These are phyloP conservation scores for Daldinia decipiens DNA, from an alignment of 495 filamentous ascomycete species.

Conservation along the genomic window DNA sequence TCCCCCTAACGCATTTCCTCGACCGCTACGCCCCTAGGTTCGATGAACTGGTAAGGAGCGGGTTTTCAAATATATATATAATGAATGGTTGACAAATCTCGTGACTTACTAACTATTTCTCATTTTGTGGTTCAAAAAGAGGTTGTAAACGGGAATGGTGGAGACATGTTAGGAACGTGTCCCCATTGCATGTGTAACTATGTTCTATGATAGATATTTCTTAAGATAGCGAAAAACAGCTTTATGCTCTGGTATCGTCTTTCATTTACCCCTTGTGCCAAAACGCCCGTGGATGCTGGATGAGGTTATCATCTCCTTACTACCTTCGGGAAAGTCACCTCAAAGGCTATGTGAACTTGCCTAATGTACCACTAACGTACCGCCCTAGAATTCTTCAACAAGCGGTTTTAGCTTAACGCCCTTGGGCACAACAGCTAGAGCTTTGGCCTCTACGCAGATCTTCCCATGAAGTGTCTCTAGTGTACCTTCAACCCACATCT, in stretches of 20 bases:
- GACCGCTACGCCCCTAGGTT: neutral
- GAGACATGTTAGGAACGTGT: neutral
- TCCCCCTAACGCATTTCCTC: neutral
- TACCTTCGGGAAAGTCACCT: neutral
- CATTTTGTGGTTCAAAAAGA: neutral
- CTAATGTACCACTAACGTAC: neutral
- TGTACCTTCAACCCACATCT: constrained; percentile 67
- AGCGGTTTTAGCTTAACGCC: constrained; percentile 57
- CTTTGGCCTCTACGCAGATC: constrained; percentile 66
- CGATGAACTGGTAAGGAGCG: neutral
- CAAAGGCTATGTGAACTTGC: neutral
- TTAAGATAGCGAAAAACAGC: neutral
- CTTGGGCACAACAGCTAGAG: constrained; percentile 72
- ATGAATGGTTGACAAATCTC: neutral
- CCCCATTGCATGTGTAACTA: neutral
- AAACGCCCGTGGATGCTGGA: constrained; percentile 1
- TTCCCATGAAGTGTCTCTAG: constrained; percentile 64
- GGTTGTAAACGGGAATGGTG: neutral
- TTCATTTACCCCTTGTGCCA: constrained; percentile 1
- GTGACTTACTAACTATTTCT: neutral
- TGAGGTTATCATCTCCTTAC: neutral
- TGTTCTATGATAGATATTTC: constrained; percentile 9
- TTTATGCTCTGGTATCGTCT: constrained; percentile 28
- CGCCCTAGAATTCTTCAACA: constrained; percentile 55
- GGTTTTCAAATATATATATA: neutral